phyloP scores from a whole-genome alignment of 2,329 filamentous ascomycete genomes.

The Furcasterigmium furcatum region DNA sequence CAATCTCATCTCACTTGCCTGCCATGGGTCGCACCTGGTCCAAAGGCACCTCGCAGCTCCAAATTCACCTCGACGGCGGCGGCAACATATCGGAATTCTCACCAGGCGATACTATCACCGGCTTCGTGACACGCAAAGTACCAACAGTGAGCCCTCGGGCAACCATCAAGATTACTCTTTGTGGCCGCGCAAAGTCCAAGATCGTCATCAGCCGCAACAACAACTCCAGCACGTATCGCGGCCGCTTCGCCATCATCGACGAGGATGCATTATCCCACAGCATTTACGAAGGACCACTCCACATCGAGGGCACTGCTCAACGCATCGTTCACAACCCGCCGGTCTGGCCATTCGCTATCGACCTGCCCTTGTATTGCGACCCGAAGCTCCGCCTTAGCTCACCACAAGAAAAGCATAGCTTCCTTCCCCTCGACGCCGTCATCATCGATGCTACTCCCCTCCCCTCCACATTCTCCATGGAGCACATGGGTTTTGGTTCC shows the following conservation, averaged over 20 bases:
- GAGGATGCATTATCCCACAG: conserved; percentile 5
- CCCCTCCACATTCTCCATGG: conserved; percentile 13
- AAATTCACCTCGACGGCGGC: too few species aligned
- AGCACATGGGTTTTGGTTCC: not conserved
- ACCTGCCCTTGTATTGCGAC: conserved; percentile 15
- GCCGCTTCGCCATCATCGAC: conserved; percentile 19
- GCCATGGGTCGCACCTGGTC: too few species aligned
- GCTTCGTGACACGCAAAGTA: conserved; percentile 15
- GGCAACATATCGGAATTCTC: too few species aligned
- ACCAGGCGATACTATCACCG: conserved; percentile 21
- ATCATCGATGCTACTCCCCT: conserved; percentile 10
- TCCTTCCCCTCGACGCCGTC: conserved; percentile 5
- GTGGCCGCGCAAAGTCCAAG: conserved; percentile 21
- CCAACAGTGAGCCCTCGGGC: conserved; percentile 16
- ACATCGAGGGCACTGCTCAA: conserved; percentile 20
- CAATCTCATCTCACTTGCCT: too few species aligned
- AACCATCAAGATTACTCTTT: conserved; percentile 15
- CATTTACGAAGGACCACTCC: too few species aligned
- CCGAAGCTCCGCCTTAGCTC: conserved; percentile 1
- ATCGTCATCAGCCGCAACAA: conserved; percentile 11
- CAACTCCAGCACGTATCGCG: conserved; percentile 12
- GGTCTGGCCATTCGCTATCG: conserved; percentile 23
- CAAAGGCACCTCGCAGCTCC: too few species aligned
- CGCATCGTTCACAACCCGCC: conserved; percentile 1
- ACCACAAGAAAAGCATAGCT: conserved; percentile 8